Conservation (phyloP, 495 filamentous ascomycete genomes). For the Aeminium ludgeri region DNA sequence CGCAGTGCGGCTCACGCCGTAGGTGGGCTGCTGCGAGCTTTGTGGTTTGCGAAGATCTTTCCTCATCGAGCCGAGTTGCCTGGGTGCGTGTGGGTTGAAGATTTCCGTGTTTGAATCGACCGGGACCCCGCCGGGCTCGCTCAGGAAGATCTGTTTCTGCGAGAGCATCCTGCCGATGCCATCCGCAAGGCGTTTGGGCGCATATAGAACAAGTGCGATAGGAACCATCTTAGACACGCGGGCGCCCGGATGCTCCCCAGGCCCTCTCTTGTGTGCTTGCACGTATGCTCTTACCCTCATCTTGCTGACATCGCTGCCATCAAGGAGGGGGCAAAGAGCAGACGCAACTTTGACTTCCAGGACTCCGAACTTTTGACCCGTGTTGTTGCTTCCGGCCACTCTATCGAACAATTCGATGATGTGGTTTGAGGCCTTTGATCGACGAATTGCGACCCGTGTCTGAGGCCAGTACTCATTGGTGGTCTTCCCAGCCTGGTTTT, state of each 20-base stretch:
- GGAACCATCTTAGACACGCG: slow-evolving; percentile 34
- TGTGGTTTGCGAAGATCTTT: slow-evolving; percentile 1
- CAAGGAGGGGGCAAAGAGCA: slow-evolving; percentile 6
- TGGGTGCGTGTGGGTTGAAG: slow-evolving; percentile 45
- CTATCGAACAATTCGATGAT: slow-evolving; percentile 8
- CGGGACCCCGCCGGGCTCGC: slow-evolving; percentile 16
- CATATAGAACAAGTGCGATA: slow-evolving; percentile 62
- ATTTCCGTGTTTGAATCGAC: slow-evolving; percentile 1
- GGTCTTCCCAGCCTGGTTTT: not conserved
- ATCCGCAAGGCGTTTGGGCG: slow-evolving; percentile 45
- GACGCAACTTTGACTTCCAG: slow-evolving; percentile 1
- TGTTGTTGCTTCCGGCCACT: not conserved
- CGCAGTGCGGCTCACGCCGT: slow-evolving; percentile 43
- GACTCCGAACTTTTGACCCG: slow-evolving; percentile 22
- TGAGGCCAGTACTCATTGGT: slow-evolving; percentile 6
- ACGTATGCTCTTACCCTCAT: slow-evolving; percentile 53
- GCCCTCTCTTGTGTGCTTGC: slow-evolving; percentile 38
- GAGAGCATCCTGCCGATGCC: slow-evolving; percentile 49
- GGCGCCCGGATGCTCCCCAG: slow-evolving; percentile 39
- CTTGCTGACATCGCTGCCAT: slow-evolving; percentile 17
- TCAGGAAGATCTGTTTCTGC: slow-evolving; percentile 47
- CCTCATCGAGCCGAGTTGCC: slow-evolving; percentile 18
- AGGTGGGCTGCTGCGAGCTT: slow-evolving; percentile 5
- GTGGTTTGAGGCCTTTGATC: not conserved
- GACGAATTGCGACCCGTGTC: not conserved